Evolutionary conservation across 208 protist species (phyloP).

Genomic region (Trypanosoma cruzi): DNA sequence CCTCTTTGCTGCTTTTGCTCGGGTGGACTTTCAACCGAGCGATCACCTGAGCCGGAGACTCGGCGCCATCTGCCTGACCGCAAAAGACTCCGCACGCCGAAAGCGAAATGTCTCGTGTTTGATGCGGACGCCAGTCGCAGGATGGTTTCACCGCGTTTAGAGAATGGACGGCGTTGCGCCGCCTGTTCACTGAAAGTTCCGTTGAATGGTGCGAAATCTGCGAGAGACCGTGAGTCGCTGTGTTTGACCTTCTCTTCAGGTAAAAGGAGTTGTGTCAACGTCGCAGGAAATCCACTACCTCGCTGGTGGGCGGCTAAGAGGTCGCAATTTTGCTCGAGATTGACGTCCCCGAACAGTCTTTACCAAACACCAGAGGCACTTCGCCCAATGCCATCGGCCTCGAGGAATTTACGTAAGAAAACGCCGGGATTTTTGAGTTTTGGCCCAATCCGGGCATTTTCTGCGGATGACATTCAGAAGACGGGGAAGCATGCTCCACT

Average conservation of each 20-base stretch:
- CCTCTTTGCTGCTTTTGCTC: background rate
- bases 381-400: background rate
- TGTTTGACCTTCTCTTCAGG: background rate
- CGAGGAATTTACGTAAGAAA: background rate
- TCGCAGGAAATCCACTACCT: background rate
- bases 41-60: background rate
- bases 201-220: too few species aligned
- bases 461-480: background rate
- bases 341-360: background rate
- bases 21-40: background rate
- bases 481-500: background rate
- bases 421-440: background rate
- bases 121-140: too few species aligned
- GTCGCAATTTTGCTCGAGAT: background rate
- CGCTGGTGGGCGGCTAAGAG: background rate
- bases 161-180: too few species aligned
- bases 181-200: too few species aligned
- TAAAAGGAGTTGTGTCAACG: background rate
- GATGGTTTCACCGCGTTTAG: too few species aligned
- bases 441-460: background rate
- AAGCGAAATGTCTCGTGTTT: too few species aligned
- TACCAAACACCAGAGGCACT: background rate
- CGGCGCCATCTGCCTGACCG: background rate
- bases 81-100: too few species aligned
- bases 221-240: too few species aligned